Evolutionary conservation across 768 basidiomycete species (phyloP), one percentile per base, ranked within the genome.

Genomic region (Lyophyllum shimeji): DNA sequence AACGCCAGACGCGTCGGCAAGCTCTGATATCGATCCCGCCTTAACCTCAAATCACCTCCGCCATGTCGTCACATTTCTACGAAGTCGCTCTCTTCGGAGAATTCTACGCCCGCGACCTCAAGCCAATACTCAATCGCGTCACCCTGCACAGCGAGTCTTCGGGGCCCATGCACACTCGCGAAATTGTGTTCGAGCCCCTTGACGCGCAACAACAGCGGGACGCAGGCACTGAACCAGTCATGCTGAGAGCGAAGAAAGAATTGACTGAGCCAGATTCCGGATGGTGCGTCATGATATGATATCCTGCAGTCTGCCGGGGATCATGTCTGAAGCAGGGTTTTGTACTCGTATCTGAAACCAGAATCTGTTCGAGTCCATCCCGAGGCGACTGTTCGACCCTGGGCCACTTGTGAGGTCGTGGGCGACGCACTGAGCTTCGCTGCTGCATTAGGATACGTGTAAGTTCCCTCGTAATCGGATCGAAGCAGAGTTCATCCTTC

Each of bases 1-100:
- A 12, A 7, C 8, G 5, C 39, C 5, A 9, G 3, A 17, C 5
- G 34, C 1, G 15, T n/a, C 39, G 18, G 3, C 37, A 7, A 39
- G 4, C 37, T 39, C 7, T 3, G 17, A 15, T 3, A 15, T 15
- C 6, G n/a, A n/a, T n/a, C n/a, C n/a, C n/a, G n/a, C n/a, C n/a
- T n/a, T n/a, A n/a, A n/a, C 4, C 15, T 25, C 44, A 27, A 7
- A 52, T n/a, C 4, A 50, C 39, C n/a, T 40, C 46, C 13, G 27
- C 7, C 60, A 82, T 82, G 81, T 75, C 80, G 39, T 75, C 78
- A 11, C 84, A 87, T 64, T 79, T 78, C 50, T 93, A 92, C 66
- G 90, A 93, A 74, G 87, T 92, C 54, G 87, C 88, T 0, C 83
- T 93, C 58, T 90, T 87, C 53, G 90, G 88, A 58, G 89, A 90